Evolutionary conservation across 164 flowering plant genomes (phyloP), one percentile per base, ranked within the genome.

Genomic region (Houttuynia cordata): DNA sequence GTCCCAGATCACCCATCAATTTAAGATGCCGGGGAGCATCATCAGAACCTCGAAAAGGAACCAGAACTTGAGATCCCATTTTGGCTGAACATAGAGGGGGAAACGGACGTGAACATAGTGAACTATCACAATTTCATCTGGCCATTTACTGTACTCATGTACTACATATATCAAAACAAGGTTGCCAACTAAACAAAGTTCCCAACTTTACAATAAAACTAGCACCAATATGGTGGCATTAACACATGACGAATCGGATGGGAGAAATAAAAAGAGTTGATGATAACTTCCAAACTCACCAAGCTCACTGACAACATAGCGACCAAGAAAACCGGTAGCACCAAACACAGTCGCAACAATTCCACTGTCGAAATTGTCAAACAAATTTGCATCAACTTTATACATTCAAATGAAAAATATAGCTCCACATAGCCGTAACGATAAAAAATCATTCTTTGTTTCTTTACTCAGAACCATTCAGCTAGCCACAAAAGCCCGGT

Each of bases 1-100:
- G 99, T 19, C 99, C 99, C 73, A 93, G 78, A 73, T 93, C 99
- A 69, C 99, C 99, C 99, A 93, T 93, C 79, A 93, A 72, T 69
- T 93, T 93, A 54, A 93, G 96, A 80, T 93, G 99, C 20, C 99
- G 87, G 70, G 64, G 97, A 62, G 71, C 72, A 75, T 93, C 99
- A 78, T 93, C 97, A 21, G 95, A 90, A 63, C 95, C 97, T 24
- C 99, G 79, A 65, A 93, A 90, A 68, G 99, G 99, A 70, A 90
- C 97, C 66, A 93, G 73, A 17, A 93, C 95, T 75, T 93, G 99
- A 50, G 91, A 78, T 51, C 99, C 98, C 96, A 82, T 88, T 82
- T 93, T 93, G 55, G 99, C 99, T 93, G 81, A 45, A 59, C n/a
- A 13, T 59, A 39, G 58, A 23, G 24, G 22, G 20, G 59, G 3